Conservation (phyloP, 73 alveolate genomes). For the Paramecium biaurelia region DNA sequence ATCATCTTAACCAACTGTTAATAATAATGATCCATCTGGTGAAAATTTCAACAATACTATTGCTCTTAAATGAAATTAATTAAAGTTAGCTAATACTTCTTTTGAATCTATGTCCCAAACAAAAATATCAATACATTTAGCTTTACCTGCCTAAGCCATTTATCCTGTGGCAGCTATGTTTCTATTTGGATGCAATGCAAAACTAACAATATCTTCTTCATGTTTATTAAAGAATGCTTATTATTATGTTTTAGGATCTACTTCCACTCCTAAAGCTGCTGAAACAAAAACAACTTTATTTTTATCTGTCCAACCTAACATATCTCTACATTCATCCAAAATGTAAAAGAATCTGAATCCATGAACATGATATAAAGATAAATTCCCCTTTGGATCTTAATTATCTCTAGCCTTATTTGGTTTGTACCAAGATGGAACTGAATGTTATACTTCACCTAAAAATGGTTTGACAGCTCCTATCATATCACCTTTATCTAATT, state of each 20-base stretch:
- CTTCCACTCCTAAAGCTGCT: slow-evolving; percentile 96
- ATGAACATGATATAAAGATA: slow-evolving; percentile 86
- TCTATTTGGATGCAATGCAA: slow-evolving; percentile 94
- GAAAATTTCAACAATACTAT: slow-evolving; percentile 87
- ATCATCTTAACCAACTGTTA: slow-evolving; percentile 96
- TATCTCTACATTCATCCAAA: slow-evolving; percentile 88
- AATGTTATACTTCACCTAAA: slow-evolving; percentile 85
- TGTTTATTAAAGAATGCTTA: slow-evolving; percentile 91
- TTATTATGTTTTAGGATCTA: slow-evolving; percentile 76
- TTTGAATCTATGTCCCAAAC: slow-evolving; percentile 92
- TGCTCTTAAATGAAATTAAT: slow-evolving; percentile 90
- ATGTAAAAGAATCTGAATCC: slow-evolving; percentile 92
- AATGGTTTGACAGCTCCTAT: slow-evolving; percentile 81
- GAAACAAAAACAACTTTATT: slow-evolving; percentile 89
- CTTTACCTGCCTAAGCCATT: slow-evolving; percentile 94
- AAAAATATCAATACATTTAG: slow-evolving; percentile 86
- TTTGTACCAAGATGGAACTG: slow-evolving; percentile 85
- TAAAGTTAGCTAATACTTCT: slow-evolving; percentile 70
- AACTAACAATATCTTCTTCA: slow-evolving; percentile 95
- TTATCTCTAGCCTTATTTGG: slow-evolving; percentile 78
- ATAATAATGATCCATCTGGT: slow-evolving; percentile 90
- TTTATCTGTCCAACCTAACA: slow-evolving; percentile 83
- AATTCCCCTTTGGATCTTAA: slow-evolving; percentile 87
- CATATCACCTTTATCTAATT: slow-evolving; percentile 84
- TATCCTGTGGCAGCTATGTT: slow-evolving; percentile 97